Evolutionary conservation across 2,329 filamentous ascomycete species (phyloP).

Genomic region (Paecilomyces variotii): DNA sequence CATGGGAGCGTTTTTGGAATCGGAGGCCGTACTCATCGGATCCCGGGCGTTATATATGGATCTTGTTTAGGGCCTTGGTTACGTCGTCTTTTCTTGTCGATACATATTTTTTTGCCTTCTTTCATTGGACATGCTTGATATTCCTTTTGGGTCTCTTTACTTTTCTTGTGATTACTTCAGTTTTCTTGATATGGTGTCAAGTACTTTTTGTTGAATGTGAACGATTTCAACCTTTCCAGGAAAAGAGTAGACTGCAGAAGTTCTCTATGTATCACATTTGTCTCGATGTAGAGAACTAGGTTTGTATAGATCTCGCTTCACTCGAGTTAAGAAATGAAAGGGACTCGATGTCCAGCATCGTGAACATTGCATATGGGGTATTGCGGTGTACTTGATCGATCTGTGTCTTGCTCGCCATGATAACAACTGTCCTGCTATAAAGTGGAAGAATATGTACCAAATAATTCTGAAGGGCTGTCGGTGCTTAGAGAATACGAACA

Average conservation of each 20-base stretch:
- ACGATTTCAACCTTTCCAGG: not conserved
- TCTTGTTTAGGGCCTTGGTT: not conserved
- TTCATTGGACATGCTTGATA: not conserved
- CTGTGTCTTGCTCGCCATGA: not conserved
- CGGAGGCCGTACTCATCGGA: not conserved
- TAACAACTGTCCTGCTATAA: not conserved
- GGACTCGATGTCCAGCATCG: not conserved
- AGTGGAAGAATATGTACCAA: not conserved
- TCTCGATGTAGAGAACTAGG: not conserved
- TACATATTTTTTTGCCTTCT: not conserved
- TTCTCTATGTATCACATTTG: not conserved
- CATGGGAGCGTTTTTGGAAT: not conserved
- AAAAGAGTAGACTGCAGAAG: not conserved
- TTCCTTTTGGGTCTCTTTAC: not conserved
- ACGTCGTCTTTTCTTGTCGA: not conserved
- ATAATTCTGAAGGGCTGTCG: not conserved
- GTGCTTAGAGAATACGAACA: constrained; percentile 33
- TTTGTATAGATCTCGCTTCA: not conserved
- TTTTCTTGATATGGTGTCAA: not conserved
- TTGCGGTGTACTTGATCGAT: not conserved
- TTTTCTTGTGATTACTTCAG: not conserved
- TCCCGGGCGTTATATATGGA: not conserved
- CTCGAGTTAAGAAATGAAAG: not conserved
- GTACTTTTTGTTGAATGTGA: not conserved
- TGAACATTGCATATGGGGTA: not conserved